Percentiles rank a stretch among this genome's conserved stretches.
These are phyloP conservation scores for Coemansia sp. DNA, from an alignment of 192 early-diverging fungal genomes.

Conservation along the genomic window DNA sequence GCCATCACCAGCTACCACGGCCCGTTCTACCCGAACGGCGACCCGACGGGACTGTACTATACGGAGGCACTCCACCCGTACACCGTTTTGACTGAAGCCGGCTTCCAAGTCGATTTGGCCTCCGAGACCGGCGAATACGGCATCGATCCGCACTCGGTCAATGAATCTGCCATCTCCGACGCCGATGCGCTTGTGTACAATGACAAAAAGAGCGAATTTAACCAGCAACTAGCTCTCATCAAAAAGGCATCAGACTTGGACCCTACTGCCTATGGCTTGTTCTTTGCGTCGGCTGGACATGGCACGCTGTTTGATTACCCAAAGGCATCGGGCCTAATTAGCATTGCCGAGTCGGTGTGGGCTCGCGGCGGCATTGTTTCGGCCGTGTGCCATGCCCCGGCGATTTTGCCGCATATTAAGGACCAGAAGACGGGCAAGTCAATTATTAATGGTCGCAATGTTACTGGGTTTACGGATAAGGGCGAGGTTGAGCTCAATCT, in stretches of 20 bases:
- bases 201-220: constrained; percentile 45
- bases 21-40: constrained; percentile 57
- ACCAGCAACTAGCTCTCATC: constrained; percentile 39
- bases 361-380: constrained; percentile 56
- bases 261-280: constrained; percentile 53
- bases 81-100: constrained; percentile 38
- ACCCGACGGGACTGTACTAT: constrained; percentile 57
- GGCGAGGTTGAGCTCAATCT: constrained; percentile 61
- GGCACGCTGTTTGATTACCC: constrained; percentile 59
- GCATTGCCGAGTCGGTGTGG: constrained; percentile 57
- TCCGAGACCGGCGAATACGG: constrained; percentile 58
- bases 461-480: constrained; percentile 72
- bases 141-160: constrained; percentile 55
- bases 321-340: constrained; percentile 43
- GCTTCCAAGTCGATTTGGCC: constrained; percentile 57
- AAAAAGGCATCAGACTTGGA: constrained; percentile 54
- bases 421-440: constrained; percentile 58
- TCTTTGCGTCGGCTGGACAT: constrained; percentile 59
- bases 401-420: constrained; percentile 63
- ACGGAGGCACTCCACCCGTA: constrained; percentile 59
- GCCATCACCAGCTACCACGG: constrained; percentile 56
- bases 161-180: constrained; percentile 42
- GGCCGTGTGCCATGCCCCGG: constrained; percentile 65
- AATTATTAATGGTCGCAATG: constrained; percentile 61
- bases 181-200: constrained; percentile 39